phyloP scores from a whole-genome alignment of 345 rosid species.

The Xanthoceras sorbifolium region DNA sequence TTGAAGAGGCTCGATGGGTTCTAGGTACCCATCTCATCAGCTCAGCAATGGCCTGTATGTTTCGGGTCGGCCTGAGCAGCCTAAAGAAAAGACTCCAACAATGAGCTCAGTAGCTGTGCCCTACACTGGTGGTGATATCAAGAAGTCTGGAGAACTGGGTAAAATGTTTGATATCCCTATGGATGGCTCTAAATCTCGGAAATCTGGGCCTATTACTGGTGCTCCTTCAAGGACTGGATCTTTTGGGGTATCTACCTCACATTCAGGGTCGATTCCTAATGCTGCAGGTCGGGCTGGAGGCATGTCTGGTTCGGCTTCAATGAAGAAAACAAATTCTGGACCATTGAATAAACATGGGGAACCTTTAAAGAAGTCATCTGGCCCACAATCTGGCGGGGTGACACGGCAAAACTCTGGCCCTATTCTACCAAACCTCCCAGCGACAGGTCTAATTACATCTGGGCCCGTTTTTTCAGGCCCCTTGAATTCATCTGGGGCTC shows the following conservation, averaged over 20 bases:
- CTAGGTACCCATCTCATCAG: constrained; percentile 87
- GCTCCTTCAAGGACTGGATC: constrained; percentile 88
- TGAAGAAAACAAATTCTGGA: constrained; percentile 92
- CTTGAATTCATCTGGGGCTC: constrained; percentile 79
- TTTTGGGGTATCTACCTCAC: constrained; percentile 73
- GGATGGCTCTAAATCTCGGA: constrained; percentile 73
- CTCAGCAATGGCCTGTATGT: constrained; percentile 88
- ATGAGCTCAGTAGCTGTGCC: constrained; percentile 94
- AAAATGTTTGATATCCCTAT: constrained; percentile 91
- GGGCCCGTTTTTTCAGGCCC: constrained; percentile 90
- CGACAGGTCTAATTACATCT: constrained; percentile 93
- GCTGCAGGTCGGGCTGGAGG: constrained; percentile 75
- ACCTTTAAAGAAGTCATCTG: constrained; percentile 84
- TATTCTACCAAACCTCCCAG: constrained; percentile 77
- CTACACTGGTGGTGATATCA: constrained; percentile 92
- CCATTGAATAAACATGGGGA: constrained; percentile 92
- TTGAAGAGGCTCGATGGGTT: constrained; percentile 60
- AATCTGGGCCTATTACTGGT: constrained; percentile 89
- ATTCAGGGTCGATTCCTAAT: constrained; percentile 85
- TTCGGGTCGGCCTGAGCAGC: constrained; percentile 96
- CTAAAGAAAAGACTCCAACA: constrained; percentile 82
- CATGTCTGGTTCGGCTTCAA: constrained; percentile 69
- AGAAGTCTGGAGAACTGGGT: constrained; percentile 92
- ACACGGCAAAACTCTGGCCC: constrained; percentile 96
- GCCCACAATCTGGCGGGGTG: constrained; percentile 90